Percentiles rank a stretch among this genome's conserved stretches.
phyloP scores from a whole-genome alignment of 495 filamentous ascomycete genomes.

The Talaromyces thailandensis region DNA sequence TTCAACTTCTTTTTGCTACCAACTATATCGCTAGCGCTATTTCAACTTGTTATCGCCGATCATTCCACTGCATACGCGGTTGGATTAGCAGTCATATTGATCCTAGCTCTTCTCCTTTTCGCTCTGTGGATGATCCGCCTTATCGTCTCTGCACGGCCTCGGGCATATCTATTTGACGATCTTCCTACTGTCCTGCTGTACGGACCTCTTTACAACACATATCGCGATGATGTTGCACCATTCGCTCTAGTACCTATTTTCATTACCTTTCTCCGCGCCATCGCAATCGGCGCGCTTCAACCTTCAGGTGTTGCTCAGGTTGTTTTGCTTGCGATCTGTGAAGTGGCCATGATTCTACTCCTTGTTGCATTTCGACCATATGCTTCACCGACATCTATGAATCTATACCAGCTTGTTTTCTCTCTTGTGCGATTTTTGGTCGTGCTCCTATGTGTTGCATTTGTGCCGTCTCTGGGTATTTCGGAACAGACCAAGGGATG shows the following conservation, averaged over 20 bases:
- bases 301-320: constrained; percentile 88
- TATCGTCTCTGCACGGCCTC: constrained; percentile 71
- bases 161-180: constrained; percentile 84
- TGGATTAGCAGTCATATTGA: constrained; percentile 61
- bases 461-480: constrained; percentile 73
- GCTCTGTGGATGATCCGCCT: constrained; percentile 70
- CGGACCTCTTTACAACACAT: constrained; percentile 97
- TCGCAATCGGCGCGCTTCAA: constrained; percentile 87
- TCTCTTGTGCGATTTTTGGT: constrained; percentile 66
- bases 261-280: constrained; percentile 72
- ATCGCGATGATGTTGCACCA: constrained; percentile 76
- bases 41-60: constrained; percentile 74
- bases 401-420: constrained; percentile 83
- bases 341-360: constrained; percentile 83
- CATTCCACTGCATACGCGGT: constrained; percentile 59
- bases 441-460: constrained; percentile 77
- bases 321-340: constrained; percentile 84
- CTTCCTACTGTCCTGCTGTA: constrained; percentile 82
- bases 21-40: constrained; percentile 75
- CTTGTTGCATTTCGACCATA: constrained; percentile 86
- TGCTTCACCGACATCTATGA: constrained; percentile 92
- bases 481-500: constrained; percentile 73
- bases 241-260: constrained; percentile 83
- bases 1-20: constrained; percentile 90
- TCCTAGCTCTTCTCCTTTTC: constrained; percentile 62